Evolutionary conservation across 164 flowering plant genomes (phyloP), one percentile per base, ranked within the genome.

Genomic region (Pachysandra terminalis): DNA sequence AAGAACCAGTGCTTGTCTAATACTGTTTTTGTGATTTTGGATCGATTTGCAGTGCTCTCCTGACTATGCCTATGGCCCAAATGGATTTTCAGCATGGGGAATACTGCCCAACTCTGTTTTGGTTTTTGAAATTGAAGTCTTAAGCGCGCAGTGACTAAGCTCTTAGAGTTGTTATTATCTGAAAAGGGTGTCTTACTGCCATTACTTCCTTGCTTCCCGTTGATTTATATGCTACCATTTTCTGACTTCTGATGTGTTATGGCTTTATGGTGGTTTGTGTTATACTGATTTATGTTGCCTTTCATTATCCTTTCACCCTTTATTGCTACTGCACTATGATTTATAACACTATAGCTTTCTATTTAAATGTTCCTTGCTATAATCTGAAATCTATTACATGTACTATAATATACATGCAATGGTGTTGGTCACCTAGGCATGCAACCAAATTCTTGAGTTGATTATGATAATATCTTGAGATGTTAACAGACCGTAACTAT

Each of bases 51-150:
- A 90, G 96, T 95, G 98, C 86, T 67, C 97, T 63, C 93, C 96
- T 5, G 98, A 95, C 74, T 91, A 90, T 72, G 96, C 90, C 3
- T 95, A 95, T 70, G 97, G 97, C 4, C 23, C 86, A 27, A 63
- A 73, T 65, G 98, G 98, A 73, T 95, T 90, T 77, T 87, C 96
- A 55, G 88, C 93, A 25, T 91, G 97, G 98, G 96, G 96, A 23
- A 95, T 95, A 69, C 84, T 64, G 24, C 96, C 98, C 0, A 90
- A 95, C 79, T 90, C 98, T 0, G 81, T 53, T 59, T 78, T 95
- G 71, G 82, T 78, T 64, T 95, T 91, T 57, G 98, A 95, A 87
- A 90, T 95, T 65, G 96, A 95, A 86, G 92, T 90, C 58, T 79
- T 95, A 17, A 69, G 78, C 4, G 62, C 57, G 3, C 23, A 81